A percentile compares a stretch with the other conserved stretches of the same genome.
Evolutionary conservation across 2,329 filamentous ascomycete species (phyloP).

Genomic region (Monilinia polystroma): DNA sequence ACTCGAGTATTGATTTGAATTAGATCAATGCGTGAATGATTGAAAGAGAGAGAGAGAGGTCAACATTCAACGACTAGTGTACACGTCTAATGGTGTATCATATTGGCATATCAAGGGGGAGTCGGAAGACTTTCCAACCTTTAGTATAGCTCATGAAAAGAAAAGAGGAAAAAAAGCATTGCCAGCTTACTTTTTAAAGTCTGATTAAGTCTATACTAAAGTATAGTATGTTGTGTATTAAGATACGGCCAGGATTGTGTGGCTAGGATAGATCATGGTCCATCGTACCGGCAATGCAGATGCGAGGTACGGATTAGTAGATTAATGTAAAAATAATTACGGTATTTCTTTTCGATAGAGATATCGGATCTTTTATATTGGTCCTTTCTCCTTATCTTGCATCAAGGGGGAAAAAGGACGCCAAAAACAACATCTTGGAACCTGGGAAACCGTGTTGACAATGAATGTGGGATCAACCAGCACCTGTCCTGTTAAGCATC

Average conservation of each 20-base stretch:
- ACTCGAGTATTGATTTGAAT: not conserved
- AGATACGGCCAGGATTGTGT: conserved; percentile 8
- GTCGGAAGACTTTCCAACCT: no score
- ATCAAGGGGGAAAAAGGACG: not conserved
- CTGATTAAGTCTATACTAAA: no score
- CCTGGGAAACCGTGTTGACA: conserved; percentile 14
- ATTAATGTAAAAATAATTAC: conserved; percentile 25
- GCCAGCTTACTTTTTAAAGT: no score
- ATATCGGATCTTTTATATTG: conserved; percentile 15
- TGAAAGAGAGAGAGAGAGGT: not conserved
- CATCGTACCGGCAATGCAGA: conserved; percentile 26
- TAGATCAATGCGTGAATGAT: conserved; percentile 11
- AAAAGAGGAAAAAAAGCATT: no score
- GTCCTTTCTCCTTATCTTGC: conserved; percentile 19
- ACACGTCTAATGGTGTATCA: no score
- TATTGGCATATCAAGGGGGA: no score
- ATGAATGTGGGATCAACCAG: conserved; percentile 7
- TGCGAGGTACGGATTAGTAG: conserved; percentile 32
- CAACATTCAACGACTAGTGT: no score
- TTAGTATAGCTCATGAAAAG: no score
- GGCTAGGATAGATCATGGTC: not conserved
- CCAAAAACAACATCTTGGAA: conserved; percentile 3
- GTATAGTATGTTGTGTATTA: not conserved
- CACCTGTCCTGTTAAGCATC: conserved; percentile 10
- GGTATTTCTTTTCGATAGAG: conserved; percentile 6